Evolutionary conservation across 257 asterid genomes (phyloP), one percentile per base, ranked within the genome.

Genomic region (Fraxinus pennsylvanica): DNA sequence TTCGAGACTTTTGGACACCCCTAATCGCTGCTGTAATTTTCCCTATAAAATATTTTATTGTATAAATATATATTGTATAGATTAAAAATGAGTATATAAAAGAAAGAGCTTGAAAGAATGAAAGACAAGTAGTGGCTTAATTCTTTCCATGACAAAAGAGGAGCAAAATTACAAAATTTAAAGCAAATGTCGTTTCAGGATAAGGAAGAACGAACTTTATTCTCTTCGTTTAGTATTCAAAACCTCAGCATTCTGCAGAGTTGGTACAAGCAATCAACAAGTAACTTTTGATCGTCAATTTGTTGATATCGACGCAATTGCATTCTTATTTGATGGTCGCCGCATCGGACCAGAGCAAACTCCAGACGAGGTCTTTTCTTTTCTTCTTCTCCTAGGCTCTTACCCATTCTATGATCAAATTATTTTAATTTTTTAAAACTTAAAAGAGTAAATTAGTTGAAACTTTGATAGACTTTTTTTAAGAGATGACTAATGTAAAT

Each of bases 321-420:
- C 88, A 10, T 89, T 89, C 75, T 82, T 87, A 32, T 89, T 85
- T 85, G 92, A 85, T 57, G 91, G 91, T 17, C 88, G 93, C 45
- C 87, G 89, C 25, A 84, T 90, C 27, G 82, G 88, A 1, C 85
- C 74, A 6, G 93, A 88, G 84, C 91, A 90, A 33, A 84, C 96
- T 54, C 96, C 96, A 1, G 87, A 87, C 72, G 96, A 90, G 90
- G 95, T 88, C 17, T 15, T 38, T 13, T 14, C 81, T 71, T 79
- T 27, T 30, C 43, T 75, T 43, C 36, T 0, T 36, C 66, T 9
- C 66, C 10, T 57, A 1, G 61, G 5, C 29, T 2, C 54, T 12
- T 52, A 50, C 29, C 9, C 45, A 14, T 74, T 19, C 68, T 15
- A 15, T 22, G 32, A 29, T n/a, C 29, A 38, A 38, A 36, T 36